phyloP scores from a whole-genome alignment of 1,139 yeast genomes.

The Diutina ranongensis region DNA sequence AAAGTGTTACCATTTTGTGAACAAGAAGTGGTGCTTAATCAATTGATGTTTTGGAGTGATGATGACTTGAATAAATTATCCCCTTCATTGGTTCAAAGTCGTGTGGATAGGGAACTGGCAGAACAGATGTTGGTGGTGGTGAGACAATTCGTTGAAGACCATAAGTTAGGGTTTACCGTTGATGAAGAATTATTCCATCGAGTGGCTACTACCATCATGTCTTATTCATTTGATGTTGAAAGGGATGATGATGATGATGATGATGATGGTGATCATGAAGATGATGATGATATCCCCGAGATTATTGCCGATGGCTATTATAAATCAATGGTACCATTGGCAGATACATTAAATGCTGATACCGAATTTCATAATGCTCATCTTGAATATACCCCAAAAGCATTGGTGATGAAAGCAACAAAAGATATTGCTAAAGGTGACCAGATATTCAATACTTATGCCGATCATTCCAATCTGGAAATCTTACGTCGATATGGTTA shows the following conservation, averaged over 20 bases:
- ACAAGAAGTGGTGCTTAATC: constrained; percentile 34
- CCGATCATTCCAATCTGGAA: constrained; percentile 84
- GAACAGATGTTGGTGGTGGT: constrained; percentile 38
- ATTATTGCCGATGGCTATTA: constrained; percentile 16
- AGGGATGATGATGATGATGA: constrained; percentile 7
- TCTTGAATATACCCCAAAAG: constrained; percentile 33
- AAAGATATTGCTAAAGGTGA: constrained; percentile 48
- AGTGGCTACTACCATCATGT: constrained; percentile 49
- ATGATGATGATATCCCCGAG: constrained; percentile 17
- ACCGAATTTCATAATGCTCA: constrained; percentile 71
- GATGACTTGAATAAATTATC: constrained; percentile 36
- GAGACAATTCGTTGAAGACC: constrained; percentile 14
- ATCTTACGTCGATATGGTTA: constrained; percentile 84
- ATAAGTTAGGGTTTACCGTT: constrained; percentile 21
- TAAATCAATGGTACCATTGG: constrained; percentile 88
- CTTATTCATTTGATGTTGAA: constrained; percentile 32
- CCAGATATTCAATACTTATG: constrained; percentile 81
- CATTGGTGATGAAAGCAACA: constrained; percentile 61
- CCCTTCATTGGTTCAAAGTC: constrained; percentile 60
- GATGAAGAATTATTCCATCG: constrained; percentile 46
- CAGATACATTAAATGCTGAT: constrained; percentile 84
- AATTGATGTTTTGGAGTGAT: constrained; percentile 71
- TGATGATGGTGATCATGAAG: constrained; percentile 11
- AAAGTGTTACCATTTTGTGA: constrained; percentile 49
- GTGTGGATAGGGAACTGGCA: constrained; percentile 67